Percentiles rank a stretch among this genome's conserved stretches.
These are phyloP conservation scores for Aspergillus felis DNA, from an alignment of 2,329 filamentous ascomycete species.

Conservation along the genomic window DNA sequence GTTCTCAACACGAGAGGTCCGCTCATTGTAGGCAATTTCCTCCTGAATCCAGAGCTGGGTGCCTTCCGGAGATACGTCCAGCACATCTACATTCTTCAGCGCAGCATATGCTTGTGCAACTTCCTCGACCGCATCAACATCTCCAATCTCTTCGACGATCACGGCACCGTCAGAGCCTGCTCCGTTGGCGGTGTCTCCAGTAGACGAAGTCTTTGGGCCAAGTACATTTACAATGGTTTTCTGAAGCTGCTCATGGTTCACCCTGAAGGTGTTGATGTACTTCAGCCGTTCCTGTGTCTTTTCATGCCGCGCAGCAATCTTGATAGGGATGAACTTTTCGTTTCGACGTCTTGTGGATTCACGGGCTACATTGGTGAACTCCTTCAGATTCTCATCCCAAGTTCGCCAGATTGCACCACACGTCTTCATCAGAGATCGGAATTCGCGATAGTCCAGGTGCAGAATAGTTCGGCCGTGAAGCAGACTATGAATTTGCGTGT, in stretches of 20 bases:
- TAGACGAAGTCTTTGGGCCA: conserved; percentile 64
- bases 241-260: conserved; percentile 96
- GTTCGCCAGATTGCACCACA: conserved; percentile 82
- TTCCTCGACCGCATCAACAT: conserved; percentile 95
- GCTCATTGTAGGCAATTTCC: conserved; percentile 94
- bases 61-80: conserved; percentile 86
- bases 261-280: conserved; percentile 90
- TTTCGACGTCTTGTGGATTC: conserved; percentile 90
- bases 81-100: conserved; percentile 87
- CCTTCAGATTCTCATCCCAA: conserved; percentile 95
- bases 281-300: conserved; percentile 86
- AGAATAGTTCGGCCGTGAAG: conserved; percentile 84
- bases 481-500: conserved; percentile 78
- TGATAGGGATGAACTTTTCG: conserved; percentile 98
- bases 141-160: conserved; percentile 89
- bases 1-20: conserved; percentile 95
- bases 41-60: conserved; percentile 90
- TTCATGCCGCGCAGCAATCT: conserved; percentile 81
- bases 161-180: conserved; percentile 57
- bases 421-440: conserved; percentile 76
- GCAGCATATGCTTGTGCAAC: conserved; percentile 92
- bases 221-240: conserved; percentile 96
- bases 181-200: conserved; percentile 42
- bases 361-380: conserved; percentile 95
- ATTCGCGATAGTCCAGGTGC: conserved; percentile 88